A percentile compares a stretch with the other conserved stretches of the same genome.
These are phyloP conservation scores for Metarhizium anisopliae DNA, from an alignment of 2,329 filamentous ascomycete genomes.

Conservation along the genomic window DNA sequence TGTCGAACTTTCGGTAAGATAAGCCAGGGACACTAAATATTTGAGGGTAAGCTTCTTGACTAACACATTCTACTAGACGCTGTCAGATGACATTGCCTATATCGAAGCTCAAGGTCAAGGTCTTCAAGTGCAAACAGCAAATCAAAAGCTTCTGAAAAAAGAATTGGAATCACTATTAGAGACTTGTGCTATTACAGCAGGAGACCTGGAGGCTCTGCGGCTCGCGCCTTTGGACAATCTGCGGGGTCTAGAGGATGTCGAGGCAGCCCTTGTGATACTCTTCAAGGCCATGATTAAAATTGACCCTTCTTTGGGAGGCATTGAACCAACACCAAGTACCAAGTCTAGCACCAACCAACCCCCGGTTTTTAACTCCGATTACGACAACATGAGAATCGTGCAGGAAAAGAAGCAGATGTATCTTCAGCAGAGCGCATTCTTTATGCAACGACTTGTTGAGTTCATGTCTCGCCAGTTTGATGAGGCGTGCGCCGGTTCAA, in stretches of 20 bases:
- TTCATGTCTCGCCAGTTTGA: conserved; percentile 79
- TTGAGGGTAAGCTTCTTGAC: neutral
- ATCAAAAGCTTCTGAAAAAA: conserved; percentile 86
- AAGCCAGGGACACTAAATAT: neutral
- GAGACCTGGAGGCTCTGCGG: conserved; percentile 63
- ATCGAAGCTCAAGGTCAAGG: conserved; percentile 97
- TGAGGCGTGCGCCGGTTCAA: conserved; percentile 61
- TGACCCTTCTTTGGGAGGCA: conserved; percentile 63
- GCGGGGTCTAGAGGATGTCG: conserved; percentile 66
- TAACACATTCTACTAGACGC: conserved; percentile 47
- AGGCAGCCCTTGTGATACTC: conserved; percentile 66
- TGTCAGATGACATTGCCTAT: conserved; percentile 92
- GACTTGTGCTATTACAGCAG: conserved; percentile 79
- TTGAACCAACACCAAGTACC: conserved; percentile 37
- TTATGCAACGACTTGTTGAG: conserved; percentile 70
- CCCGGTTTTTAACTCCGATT: conserved; percentile 58
- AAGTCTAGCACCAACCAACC: conserved; percentile 34
- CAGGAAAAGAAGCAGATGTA: conserved; percentile 94
- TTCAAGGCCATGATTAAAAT: conserved; percentile 94
- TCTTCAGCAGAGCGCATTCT: conserved; percentile 61
- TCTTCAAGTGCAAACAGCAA: conserved; percentile 91
- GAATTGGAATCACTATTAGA: conserved; percentile 84
- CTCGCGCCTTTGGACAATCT: conserved; percentile 63
- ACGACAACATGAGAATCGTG: conserved; percentile 84
- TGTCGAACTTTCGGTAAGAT: conserved; percentile 78